A percentile compares a stretch with the other conserved stretches of the same genome.
Conservation (phyloP, 192 early-diverging fungal genomes). For the Dispira parvispora region DNA sequence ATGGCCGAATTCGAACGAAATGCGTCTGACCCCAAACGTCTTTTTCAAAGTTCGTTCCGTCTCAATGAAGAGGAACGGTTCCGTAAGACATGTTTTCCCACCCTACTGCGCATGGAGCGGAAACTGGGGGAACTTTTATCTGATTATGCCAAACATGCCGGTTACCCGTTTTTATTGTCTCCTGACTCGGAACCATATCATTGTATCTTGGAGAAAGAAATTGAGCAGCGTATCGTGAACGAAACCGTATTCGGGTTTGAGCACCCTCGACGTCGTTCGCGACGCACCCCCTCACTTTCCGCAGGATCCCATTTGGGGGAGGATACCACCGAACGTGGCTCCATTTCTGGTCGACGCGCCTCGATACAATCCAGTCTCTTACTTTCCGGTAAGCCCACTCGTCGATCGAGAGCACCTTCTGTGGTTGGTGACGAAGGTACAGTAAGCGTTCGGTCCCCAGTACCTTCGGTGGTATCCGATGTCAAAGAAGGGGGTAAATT, state of each 20-base stretch:
- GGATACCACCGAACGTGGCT: too few relatives aligned
- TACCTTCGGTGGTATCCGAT: too few relatives aligned
- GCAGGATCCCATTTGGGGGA: too few relatives aligned
- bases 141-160: slow-evolving; percentile 29
- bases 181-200: slow-evolving; percentile 14
- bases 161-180: slow-evolving; percentile 12
- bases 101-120: slow-evolving; percentile 43
- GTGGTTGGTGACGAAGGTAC: too few relatives aligned
- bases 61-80: slow-evolving; percentile 72
- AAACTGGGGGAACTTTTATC: slow-evolving; percentile 31
- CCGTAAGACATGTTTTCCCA: slow-evolving; percentile 59
- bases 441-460: too few relatives aligned
- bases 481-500: too few relatives aligned
- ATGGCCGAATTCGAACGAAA: slow-evolving; percentile 63
- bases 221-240: slow-evolving; percentile 33
- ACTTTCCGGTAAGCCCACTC: too few relatives aligned
- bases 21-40: slow-evolving; percentile 53
- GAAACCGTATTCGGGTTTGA: slow-evolving; percentile 27
- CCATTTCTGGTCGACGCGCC: too few relatives aligned
- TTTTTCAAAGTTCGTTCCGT: slow-evolving; percentile 58
- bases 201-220: slow-evolving; percentile 23
- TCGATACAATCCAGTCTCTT: too few relatives aligned
- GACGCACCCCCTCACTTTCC: too few relatives aligned
- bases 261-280: neutral
- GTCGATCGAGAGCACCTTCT: too few relatives aligned